These are phyloP conservation scores for barrel medic (Medicago truncatula) DNA, from an alignment of 306 rosid genomes.

Conservation along the genomic window DNA sequence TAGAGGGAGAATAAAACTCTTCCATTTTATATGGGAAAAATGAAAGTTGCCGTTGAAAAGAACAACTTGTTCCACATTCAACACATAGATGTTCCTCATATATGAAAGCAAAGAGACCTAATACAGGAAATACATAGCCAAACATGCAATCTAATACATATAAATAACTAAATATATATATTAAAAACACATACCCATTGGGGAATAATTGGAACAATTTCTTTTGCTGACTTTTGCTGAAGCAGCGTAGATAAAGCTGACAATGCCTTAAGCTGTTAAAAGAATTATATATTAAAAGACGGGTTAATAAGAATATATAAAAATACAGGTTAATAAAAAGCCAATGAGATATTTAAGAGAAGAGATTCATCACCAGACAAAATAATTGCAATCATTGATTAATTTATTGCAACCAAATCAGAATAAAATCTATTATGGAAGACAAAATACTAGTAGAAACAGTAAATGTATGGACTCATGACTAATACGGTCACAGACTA, in stretches of 20 bases:
- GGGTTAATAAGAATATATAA: no score
- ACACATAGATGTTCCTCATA: conserved; percentile 13
- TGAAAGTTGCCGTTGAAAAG: conserved; percentile 11
- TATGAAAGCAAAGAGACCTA: no score
- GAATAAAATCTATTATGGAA: conserved; percentile 1
- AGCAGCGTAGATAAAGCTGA: conserved; percentile 68
- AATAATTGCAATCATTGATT: conserved; percentile 29
- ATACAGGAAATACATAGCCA: conserved; percentile 19
- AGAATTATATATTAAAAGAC: not conserved
- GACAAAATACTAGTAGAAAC: conserved; percentile 22
- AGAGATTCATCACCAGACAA: conserved; percentile 26
- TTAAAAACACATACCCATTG: conserved; percentile 75
- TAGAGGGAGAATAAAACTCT: not conserved
- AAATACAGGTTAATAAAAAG: conserved; percentile 26
- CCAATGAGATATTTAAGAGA: conserved; percentile 39
- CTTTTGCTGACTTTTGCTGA: conserved; percentile 76
- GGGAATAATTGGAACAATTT: conserved; percentile 68
- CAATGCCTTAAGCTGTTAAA: conserved; percentile 86
- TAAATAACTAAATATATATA: conserved; percentile 3
- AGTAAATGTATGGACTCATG: conserved; percentile 26
- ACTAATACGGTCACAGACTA: conserved; percentile 13
- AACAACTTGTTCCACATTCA: conserved; percentile 22
- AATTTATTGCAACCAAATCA: conserved; percentile 36
- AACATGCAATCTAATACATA: not conserved
- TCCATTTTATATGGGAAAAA: not conserved